These are phyloP conservation scores for Auricularia cornea DNA, from an alignment of 768 basidiomycete genomes.

Conservation along the genomic window DNA sequence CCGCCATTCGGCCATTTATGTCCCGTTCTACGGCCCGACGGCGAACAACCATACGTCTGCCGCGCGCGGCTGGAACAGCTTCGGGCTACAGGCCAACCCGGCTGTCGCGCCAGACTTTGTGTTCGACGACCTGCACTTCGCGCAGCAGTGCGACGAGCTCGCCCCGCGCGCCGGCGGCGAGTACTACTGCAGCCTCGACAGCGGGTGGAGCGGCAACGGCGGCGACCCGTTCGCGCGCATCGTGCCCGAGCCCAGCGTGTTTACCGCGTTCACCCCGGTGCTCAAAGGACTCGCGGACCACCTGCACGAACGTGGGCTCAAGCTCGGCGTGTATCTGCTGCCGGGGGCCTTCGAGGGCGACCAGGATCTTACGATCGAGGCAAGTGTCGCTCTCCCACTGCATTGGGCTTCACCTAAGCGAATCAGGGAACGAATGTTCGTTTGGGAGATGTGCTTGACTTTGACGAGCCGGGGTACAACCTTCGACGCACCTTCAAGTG, in stretches of 20 bases:
- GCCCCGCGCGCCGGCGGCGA: neutral
- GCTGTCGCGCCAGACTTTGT: neutral
- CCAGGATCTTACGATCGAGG: neutral
- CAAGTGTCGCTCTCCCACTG: too few species aligned
- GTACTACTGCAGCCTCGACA: constrained; percentile 4
- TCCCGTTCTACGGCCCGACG: neutral
- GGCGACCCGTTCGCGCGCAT: neutral
- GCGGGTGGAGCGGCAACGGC: constrained; percentile 2
- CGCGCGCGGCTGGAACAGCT: constrained; percentile 5
- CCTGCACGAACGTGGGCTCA: neutral
- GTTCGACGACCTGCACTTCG: too few species aligned
- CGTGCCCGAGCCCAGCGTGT: neutral
- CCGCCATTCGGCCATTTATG: neutral
- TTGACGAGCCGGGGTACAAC: neutral
- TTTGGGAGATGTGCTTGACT: neutral
- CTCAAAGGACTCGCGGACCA: neutral
- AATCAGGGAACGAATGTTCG: neutral
- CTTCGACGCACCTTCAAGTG: neutral
- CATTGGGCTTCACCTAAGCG: neutral
- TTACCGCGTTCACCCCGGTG: neutral
- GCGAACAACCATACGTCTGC: neutral
- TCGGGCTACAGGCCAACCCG: constrained; percentile 1
- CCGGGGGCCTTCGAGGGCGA: neutral
- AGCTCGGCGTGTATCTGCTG: neutral
- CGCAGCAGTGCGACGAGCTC: neutral